Conservation (phyloP, 1,284 basidiomycete species). For the Paramarasmius palmivorus region DNA sequence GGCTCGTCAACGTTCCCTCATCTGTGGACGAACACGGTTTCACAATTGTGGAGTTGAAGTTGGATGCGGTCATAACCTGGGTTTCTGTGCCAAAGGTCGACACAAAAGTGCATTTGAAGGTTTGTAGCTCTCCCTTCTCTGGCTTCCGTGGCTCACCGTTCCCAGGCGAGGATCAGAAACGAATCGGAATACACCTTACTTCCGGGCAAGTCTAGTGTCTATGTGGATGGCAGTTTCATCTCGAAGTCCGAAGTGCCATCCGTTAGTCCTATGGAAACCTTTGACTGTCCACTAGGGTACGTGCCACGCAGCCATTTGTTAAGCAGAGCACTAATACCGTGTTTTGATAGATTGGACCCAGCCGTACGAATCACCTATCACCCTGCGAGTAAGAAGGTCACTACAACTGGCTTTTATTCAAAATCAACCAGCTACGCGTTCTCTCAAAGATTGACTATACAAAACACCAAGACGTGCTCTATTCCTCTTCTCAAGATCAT, state of each 20-base stretch:
- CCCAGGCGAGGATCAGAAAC: constrained; percentile 37
- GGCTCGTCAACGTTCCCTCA: constrained; percentile 31
- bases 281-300: constrained; percentile 36
- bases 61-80: constrained; percentile 35
- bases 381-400: constrained; percentile 4
- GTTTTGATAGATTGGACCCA: constrained; percentile 11
- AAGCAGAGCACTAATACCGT: neutral
- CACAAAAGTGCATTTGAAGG: constrained; percentile 28
- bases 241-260: constrained; percentile 25
- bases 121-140: constrained; percentile 8
- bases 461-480: constrained; percentile 9
- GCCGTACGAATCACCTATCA: constrained; percentile 10
- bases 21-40: constrained; percentile 31
- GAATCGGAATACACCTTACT: constrained; percentile 38
- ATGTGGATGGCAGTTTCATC: constrained; percentile 37
- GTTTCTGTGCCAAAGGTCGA: constrained; percentile 35
- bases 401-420: constrained; percentile 3
- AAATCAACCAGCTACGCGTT: constrained; percentile 5
- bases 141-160: neutral
- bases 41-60: constrained; percentile 29
- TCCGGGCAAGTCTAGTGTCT: constrained; percentile 31
- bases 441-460: constrained; percentile 8
- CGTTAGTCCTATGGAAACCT: constrained; percentile 31
- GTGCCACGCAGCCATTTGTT: too few species aligned
- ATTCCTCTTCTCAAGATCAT: constrained; percentile 8